phyloP scores from a whole-genome alignment of 108 stramenopile species.

The Craspedostauros australis region DNA sequence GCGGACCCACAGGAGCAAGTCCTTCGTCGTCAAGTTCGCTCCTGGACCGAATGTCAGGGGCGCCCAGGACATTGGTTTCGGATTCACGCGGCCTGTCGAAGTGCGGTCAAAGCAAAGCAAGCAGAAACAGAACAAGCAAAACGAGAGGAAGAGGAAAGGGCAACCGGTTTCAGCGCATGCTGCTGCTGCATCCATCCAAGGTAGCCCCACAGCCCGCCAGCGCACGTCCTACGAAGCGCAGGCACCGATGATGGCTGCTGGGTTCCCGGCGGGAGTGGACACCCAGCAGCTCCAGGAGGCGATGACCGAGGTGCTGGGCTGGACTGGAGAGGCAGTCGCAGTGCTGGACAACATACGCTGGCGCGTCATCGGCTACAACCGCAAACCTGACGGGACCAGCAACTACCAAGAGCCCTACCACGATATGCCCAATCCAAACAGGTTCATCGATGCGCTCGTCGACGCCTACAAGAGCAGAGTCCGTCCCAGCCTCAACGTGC shows the following conservation, averaged over 20 bases:
- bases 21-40: constrained; percentile 56
- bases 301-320: constrained; percentile 36
- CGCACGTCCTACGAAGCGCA: not conserved
- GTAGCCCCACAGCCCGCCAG: constrained; percentile 3
- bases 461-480: too few species aligned
- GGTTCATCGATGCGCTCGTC: constrained; percentile 28
- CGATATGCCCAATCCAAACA: constrained; percentile 58
- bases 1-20: constrained; percentile 85
- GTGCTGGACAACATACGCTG: constrained; percentile 49
- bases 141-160: constrained; percentile 22
- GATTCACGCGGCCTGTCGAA: constrained; percentile 52
- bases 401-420: constrained; percentile 56
- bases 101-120: constrained; percentile 82
- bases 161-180: not conserved
- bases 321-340: constrained; percentile 58
- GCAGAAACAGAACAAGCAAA: too few species aligned
- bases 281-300: constrained; percentile 29
- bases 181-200: not conserved
- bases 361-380: constrained; percentile 57
- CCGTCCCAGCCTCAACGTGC: constrained; percentile 28
- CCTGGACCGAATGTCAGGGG: constrained; percentile 37
- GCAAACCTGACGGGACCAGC: constrained; percentile 31
- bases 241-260: not conserved
- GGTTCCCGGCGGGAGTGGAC: constrained; percentile 9
- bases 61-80: constrained; percentile 65